Base-by-base conservation (phyloP, 108 stramenopile species). In the Skeletonema tropicum region DNA sequence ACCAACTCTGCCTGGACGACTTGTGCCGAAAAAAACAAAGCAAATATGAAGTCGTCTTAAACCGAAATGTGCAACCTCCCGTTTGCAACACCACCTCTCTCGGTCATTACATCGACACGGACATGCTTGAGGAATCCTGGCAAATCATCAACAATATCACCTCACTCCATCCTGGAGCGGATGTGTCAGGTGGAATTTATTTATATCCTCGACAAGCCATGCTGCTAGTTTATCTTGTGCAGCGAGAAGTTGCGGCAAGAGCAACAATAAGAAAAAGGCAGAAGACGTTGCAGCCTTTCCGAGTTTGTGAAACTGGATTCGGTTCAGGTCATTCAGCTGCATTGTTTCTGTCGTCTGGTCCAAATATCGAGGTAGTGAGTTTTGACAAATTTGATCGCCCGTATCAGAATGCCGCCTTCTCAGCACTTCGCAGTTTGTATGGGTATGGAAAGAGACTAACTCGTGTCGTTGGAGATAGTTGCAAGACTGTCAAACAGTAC, bases 311-410 rank as follows among this genome's bases (percentile, higher is more conserved):
- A 57, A 89, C 88, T 3, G 88, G 88, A 6, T 89, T 85, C 62
- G 85, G 85, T 32, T 74, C 79, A 26, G 85, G 88, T 8, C 85
- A 86, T 70, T 84, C 77, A 8, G 33, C 77, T 31, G 73, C 83
- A 26, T 46, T 85, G 5, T 88, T 88, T 67, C 55, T 76, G 4
- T 63, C 64, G 39, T 55, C 52, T 31, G 29, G 63, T 12, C 21
- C 70, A 19, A 30, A 41, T 15, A 45, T 64, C 12, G 31, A 61
- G 21, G 45, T 83, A 7, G 45, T 74, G 48, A 80, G 46, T 11
- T 89, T 89, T 69, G 88, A 89, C 61, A 84, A 70, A 62, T 89
- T 86, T 64, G 78, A 84, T 57, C 73, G 85, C n/a, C 76, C 76
- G 3, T 86, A 86, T 73, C 88, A 89, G 45, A 12, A 58, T 12